Evolutionary conservation across 164 flowering plant genomes (phyloP).

Genomic region (Kingdonia uniflora): DNA sequence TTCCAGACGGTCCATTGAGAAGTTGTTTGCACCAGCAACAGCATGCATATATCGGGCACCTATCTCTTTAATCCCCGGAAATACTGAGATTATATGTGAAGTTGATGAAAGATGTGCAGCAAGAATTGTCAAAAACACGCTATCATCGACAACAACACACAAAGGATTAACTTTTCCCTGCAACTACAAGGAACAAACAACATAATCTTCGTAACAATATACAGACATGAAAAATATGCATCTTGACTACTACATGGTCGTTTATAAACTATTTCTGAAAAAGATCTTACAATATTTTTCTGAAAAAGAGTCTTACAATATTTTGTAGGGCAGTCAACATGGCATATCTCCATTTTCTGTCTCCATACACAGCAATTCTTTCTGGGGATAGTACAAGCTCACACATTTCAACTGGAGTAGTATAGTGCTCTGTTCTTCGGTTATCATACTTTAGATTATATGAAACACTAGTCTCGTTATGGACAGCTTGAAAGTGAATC

Average conservation of each 20-base stretch:
- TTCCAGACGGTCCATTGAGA: constrained; percentile 49
- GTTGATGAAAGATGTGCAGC: constrained; percentile 39
- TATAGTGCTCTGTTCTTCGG: constrained; percentile 11
- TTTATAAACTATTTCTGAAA: background rate
- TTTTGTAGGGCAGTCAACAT: constrained; percentile 42
- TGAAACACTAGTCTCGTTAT: constrained; percentile 51
- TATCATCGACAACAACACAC: constrained; percentile 84
- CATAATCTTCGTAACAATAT: constrained; percentile 2
- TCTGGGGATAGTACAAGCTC: constrained; percentile 60
- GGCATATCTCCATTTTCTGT: constrained; percentile 55
- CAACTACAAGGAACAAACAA: constrained; percentile 57
- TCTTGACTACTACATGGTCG: background rate
- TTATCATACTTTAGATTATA: constrained; percentile 33
- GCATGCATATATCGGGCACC: constrained; percentile 51
- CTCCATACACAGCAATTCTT: constrained; percentile 79
- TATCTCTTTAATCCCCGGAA: constrained; percentile 66
- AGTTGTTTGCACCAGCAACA: constrained; percentile 59
- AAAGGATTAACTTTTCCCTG: constrained; percentile 37
- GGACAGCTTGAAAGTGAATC: constrained; percentile 53
- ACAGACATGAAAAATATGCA: background rate
- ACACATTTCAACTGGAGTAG: constrained; percentile 11
- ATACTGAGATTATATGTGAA: constrained; percentile 50
- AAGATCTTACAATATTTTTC: too few relatives aligned
- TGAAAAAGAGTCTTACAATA: constrained; percentile 41
- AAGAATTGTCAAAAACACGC: constrained; percentile 62